Evolutionary conservation across 1,139 yeast species (phyloP), one percentile per base, ranked within the genome.

Genomic region (Magnusiomyces fungicola): DNA sequence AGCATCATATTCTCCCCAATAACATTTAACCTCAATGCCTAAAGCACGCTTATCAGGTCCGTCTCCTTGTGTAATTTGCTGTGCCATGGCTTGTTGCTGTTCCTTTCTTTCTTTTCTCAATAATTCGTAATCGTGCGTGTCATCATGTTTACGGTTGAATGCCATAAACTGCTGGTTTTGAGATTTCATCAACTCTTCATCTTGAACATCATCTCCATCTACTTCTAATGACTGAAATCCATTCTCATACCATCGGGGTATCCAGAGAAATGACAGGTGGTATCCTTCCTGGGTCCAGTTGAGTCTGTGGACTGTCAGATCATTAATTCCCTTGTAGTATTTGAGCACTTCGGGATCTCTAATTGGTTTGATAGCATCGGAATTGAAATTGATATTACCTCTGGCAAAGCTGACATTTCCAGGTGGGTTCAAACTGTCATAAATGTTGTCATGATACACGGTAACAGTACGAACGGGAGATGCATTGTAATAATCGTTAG

Each of bases 221-320:
- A n/a, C n/a, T n/a, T n/a, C 23, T 23, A 42, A 49, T 64, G 72
- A 22, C 69, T 72, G 16, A 34, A 34, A 7, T 5, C 68, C 72
- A 46, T 70, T 71, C 37, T 76, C 78, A 54, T 78, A 72, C 52
- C 82, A 71, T 51, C 75, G 75, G 3, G 95, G 95, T 40, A 84
- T 71, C 96, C 96, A 87, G 60, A 84, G 85, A 50, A 88, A 61
- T 1, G 82, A 85, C 46, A 88, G 55, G 55, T 75, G 83, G 60
- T 78, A 83, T 1, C 72, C 69, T 2, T 64, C 57, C 47, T 69
- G 70, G 16, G 75, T 68, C 81, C 87, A 82, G 58, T 76, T 73
- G 33, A 83, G 68, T 61, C 83, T 85, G 62, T 83, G 85, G 51
- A 88, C 63, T 43, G 75, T 75, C 3, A 85, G 59, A 48, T 72